These are phyloP conservation scores for Nitzschia inconspicua DNA, from an alignment of 108 stramenopile species.

Conservation along the genomic window DNA sequence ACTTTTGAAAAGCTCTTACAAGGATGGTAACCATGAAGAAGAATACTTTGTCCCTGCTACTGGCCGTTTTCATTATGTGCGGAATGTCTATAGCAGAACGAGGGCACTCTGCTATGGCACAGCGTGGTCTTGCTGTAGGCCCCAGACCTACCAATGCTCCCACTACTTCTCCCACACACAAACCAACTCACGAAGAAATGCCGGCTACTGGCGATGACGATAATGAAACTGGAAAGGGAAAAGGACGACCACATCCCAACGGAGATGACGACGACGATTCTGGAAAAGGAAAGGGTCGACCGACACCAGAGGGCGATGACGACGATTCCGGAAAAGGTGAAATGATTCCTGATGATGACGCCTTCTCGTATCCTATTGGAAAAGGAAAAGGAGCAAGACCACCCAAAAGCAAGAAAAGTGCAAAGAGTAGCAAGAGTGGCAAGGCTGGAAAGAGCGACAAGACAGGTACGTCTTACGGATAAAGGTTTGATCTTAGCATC, in stretches of 20 bases:
- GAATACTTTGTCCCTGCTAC: not conserved
- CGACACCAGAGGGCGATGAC: too few relatives aligned
- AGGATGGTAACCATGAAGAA: not conserved
- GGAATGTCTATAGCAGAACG: not conserved
- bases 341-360: too few relatives aligned
- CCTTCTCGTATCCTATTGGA: too few relatives aligned
- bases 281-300: not conserved
- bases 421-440: too few relatives aligned
- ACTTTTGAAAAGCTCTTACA: not conserved
- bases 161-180: not conserved
- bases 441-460: too few relatives aligned
- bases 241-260: not conserved
- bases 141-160: slow-evolving; percentile 2
- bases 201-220: slow-evolving; percentile 2
- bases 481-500: too few relatives aligned
- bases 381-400: too few relatives aligned
- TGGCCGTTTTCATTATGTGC: not conserved
- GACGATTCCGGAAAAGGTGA: not conserved
- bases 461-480: too few relatives aligned
- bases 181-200: not conserved
- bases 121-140: not conserved
- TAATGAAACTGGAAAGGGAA: not conserved
- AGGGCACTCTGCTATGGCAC: not conserved
- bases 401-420: too few relatives aligned
- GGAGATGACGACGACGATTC: not conserved